Conservation (phyloP, 805 yeast species). For the Candida xiaguanensis region DNA sequence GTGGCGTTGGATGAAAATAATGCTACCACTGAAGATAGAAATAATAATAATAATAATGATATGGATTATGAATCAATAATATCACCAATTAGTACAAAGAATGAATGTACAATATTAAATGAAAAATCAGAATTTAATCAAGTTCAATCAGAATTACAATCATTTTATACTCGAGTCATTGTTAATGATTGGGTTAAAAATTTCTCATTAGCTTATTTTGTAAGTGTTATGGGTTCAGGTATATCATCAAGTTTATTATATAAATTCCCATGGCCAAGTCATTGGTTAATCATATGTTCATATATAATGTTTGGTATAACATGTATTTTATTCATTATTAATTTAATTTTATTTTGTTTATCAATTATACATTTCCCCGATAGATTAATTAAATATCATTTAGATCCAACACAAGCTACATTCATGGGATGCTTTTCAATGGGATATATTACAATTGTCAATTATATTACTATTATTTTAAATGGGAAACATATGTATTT, state of each 20-base stretch:
- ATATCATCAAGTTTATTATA: constrained; percentile 61
- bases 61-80: constrained; percentile 10
- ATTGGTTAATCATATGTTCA: constrained; percentile 57
- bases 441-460: constrained; percentile 70
- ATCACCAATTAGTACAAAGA: constrained; percentile 3
- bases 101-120: neutral
- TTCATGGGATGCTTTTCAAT: constrained; percentile 78
- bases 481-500: constrained; percentile 7
- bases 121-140: neutral
- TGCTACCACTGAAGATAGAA: neutral
- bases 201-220: constrained; percentile 57
- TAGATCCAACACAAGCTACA: constrained; percentile 45
- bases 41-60: neutral
- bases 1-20: neutral
- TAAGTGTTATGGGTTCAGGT: constrained; percentile 83
- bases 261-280: constrained; percentile 60
- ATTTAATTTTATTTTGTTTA: constrained; percentile 39
- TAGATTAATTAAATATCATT: constrained; percentile 15
- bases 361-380: constrained; percentile 38
- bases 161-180: constrained; percentile 6
- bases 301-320: constrained; percentile 62
- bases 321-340: constrained; percentile 41
- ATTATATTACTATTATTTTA: constrained; percentile 42
- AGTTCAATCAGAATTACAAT: neutral
- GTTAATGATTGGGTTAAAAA: constrained; percentile 11